Base-by-base conservation (phyloP, 768 basidiomycete species). In the Amanita subjunquillea region DNA sequence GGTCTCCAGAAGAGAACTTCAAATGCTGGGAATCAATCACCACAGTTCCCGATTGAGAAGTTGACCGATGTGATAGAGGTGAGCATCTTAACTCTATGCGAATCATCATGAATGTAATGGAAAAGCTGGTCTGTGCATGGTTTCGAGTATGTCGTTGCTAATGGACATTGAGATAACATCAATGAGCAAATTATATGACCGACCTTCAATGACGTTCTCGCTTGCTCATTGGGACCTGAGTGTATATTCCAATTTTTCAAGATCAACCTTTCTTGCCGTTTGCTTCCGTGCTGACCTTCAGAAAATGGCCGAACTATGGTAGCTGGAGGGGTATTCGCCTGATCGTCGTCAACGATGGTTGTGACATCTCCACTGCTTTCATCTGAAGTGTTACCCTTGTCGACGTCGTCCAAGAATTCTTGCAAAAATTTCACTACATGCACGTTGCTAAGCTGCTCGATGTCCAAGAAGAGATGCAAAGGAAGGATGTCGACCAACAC, bases 1-100 rank as follows among this genome's bases (percentile, higher is more conserved):
- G 58, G 45, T 65, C 57, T 37, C 65, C 62, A 37, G 66, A 72
- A 47, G 60, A 65, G 15, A 83, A 54, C 6, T 54, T 63, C 20
- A 87, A 57, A 49, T 72, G 69, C 60, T 83, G 79, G 1, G 87
- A 48, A 59, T 90, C 87, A 32, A 87, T 25, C 13, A 87, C 66
- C 4, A 89, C 55, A 23, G 79, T 77, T 4, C 91, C 90, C 41
- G 90, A 90, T 23, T 87, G 78, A 15, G 71, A 72, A 6, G 62
- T 37, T 23, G 27, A 6, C 25, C 58, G 65, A 1, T 62, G 62
- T 17, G 69, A 62, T 4, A 82, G 82, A 29, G 88, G 72, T 4
- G 83, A 81, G 60, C 79, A 83, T 44, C 87, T 79, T 46, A 85
- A 61, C 62, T 91, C 78, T 20, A 85, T 42, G 17, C 91, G 80